Evolutionary conservation across 148 eudicot genomes (phyloP).

Genomic region (Simmondsia chinensis): DNA sequence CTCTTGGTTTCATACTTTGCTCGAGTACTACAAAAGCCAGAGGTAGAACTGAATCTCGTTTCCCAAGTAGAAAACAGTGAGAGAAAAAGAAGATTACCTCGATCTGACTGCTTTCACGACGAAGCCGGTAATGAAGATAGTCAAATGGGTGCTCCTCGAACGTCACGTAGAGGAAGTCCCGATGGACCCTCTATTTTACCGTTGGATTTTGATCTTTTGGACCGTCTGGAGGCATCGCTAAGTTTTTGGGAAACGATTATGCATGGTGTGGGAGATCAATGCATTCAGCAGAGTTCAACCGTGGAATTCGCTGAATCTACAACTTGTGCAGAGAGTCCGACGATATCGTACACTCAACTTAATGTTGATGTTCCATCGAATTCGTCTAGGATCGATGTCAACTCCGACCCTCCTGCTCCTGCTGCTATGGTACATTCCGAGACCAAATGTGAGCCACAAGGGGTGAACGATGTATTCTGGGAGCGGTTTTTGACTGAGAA

Average conservation of each 20-base stretch:
- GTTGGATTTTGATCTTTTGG: constrained; percentile 34
- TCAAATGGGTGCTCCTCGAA: constrained; percentile 12
- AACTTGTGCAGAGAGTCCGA: constrained; percentile 44
- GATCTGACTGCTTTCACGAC: constrained; percentile 25
- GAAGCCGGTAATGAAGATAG: constrained; percentile 26
- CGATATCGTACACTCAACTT: constrained; percentile 60
- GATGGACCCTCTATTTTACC: constrained; percentile 23
- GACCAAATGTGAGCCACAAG: constrained; percentile 26
- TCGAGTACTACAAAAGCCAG: constrained; percentile 37
- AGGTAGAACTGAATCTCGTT: constrained; percentile 23
- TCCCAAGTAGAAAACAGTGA: constrained; percentile 48
- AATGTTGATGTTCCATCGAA: constrained; percentile 32
- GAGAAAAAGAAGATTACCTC: constrained; percentile 57
- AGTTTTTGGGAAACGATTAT: constrained; percentile 53
- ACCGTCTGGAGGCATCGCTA: constrained; percentile 52
- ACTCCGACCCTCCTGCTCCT: constrained; percentile 38
- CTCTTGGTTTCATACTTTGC: constrained; percentile 40
- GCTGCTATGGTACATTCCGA: constrained; percentile 10
- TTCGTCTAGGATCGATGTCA: constrained; percentile 50
- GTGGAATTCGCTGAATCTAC: constrained; percentile 41
- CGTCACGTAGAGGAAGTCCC: constrained; percentile 26
- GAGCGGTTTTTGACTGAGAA: constrained; percentile 82
- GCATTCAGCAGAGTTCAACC: constrained; percentile 21
- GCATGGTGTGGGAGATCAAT: constrained; percentile 17
- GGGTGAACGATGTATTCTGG: constrained; percentile 80